These are phyloP conservation scores for Penicillium sp. DNA, from an alignment of 2,329 filamentous ascomycete species.

Conservation along the genomic window DNA sequence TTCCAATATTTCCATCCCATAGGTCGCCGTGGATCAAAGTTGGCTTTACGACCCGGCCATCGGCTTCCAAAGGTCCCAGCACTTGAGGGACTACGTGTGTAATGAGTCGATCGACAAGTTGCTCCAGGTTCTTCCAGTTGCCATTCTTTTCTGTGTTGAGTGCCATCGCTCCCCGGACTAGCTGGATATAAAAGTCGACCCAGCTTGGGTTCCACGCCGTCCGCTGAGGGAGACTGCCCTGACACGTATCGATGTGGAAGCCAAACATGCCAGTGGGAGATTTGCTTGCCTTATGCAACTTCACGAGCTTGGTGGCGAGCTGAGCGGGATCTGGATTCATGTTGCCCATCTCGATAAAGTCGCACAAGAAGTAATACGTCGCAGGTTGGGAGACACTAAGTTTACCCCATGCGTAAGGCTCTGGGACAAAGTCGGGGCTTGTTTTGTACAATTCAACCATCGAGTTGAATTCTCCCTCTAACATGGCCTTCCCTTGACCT, in stretches of 20 bases:
- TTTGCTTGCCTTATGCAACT: constrained; percentile 24
- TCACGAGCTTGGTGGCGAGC: background rate
- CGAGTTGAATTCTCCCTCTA: background rate
- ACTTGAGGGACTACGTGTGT: constrained; percentile 23
- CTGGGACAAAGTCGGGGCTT: background rate
- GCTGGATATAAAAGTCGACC: constrained; percentile 35
- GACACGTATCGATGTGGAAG: constrained; percentile 36
- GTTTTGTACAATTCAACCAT: background rate
- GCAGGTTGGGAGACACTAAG: background rate
- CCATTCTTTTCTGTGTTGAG: constrained; percentile 35
- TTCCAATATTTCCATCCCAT: constrained; percentile 41
- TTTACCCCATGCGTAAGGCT: background rate
- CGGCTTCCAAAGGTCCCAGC: constrained; percentile 20
- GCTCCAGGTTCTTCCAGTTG: constrained; percentile 30
- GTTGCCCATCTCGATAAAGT: background rate
- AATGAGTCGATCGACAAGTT: constrained; percentile 27
- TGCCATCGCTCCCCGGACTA: constrained; percentile 30
- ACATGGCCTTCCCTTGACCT: background rate
- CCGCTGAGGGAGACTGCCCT: constrained; percentile 28
- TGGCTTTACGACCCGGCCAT: constrained; percentile 28
- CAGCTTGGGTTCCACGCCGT: constrained; percentile 35
- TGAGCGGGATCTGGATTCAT: background rate
- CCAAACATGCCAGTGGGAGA: constrained; percentile 39
- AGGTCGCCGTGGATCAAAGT: constrained; percentile 40
- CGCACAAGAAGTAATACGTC: background rate